A percentile compares a stretch with the other conserved stretches of the same genome.
phyloP scores from a whole-genome alignment of 345 rosid genomes.

The Salix udensis region DNA sequence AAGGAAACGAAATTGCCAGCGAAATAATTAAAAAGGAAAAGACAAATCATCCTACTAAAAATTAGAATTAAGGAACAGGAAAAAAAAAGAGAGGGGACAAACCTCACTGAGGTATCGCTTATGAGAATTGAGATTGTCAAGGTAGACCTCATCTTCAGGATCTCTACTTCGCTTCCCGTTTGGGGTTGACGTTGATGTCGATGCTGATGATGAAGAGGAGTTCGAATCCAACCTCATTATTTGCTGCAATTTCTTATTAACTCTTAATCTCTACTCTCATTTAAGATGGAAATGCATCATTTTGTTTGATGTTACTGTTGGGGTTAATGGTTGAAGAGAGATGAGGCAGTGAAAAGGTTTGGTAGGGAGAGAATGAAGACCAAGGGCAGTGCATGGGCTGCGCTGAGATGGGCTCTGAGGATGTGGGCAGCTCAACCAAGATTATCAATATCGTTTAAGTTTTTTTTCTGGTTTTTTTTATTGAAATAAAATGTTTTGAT shows the following conservation, averaged over 20 bases:
- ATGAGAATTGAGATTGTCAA: conserved; percentile 88
- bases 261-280: not conserved
- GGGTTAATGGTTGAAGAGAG: not conserved
- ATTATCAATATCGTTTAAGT: too few species aligned
- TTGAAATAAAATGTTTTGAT: too few species aligned
- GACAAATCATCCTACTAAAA: too few species aligned
- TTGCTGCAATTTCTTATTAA: not conserved
- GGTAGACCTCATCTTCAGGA: conserved; percentile 88
- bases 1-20: not conserved
- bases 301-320: not conserved
- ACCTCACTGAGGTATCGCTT: conserved; percentile 98
- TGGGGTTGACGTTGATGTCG: conserved; percentile 40
- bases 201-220: conserved; percentile 30
- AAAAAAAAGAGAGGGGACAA: not conserved
- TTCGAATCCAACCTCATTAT: conserved; percentile 34
- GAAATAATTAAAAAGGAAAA: too few species aligned
- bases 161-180: conserved; percentile 77
- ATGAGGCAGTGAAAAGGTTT: not conserved
- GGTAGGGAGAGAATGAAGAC: not conserved
- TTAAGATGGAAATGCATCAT: not conserved
- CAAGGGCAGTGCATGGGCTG: too few species aligned
- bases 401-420: too few species aligned
- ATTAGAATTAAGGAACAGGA: not conserved
- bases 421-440: too few species aligned
- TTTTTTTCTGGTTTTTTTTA: too few species aligned